Evolutionary conservation across 768 basidiomycete genomes (phyloP), one percentile per base, ranked within the genome.

Genomic region (Amanita rubescens): DNA sequence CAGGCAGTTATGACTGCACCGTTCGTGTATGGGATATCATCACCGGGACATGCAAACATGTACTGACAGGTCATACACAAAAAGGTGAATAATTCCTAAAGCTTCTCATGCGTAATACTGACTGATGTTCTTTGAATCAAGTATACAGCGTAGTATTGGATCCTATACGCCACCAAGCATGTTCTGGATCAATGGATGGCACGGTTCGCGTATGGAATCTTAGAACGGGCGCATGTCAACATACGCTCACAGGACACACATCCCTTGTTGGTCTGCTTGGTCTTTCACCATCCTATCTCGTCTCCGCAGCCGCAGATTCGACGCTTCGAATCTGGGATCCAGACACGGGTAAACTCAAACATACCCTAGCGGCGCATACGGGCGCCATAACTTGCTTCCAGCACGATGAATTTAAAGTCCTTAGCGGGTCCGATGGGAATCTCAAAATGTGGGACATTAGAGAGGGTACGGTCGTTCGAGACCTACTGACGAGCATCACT

Each of bases 341-440:
- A 1, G 82, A 85, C 34, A 81, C 81, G 0, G 91, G 92, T 52
- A 83, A 84, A 54, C 75, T 90, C 27, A 82, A 80, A 35, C 87
- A 94, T 59, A 84, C 86, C 0, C 79, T 99, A 27, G 84, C 86
- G 3, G 92, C 90, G 1, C 95, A 98, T 66, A 88, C 87, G 5
- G 95, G 94, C 19, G 94, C 95, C n/a, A 98, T 99, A 60, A 98
- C 96, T 15, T 99, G 95, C 71, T 97, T 98, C 77, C 93, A 95
- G 68, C 94, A 96, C 60, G 95, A 98, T 66, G 94, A 98, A 66
- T 92, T 90, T 75, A 97, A 96, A 65, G 91, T 98, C 42, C 78
- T 99, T 25, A 91, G 88, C 62, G 95, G 95, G 11, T 90, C 88
- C 12, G 96, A 98, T 60, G 96, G 96, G 14, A 92, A 90, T 55